Evolutionary conservation across 495 filamentous ascomycete genomes (phyloP).

Genomic region (Aeminium ludgeri): DNA sequence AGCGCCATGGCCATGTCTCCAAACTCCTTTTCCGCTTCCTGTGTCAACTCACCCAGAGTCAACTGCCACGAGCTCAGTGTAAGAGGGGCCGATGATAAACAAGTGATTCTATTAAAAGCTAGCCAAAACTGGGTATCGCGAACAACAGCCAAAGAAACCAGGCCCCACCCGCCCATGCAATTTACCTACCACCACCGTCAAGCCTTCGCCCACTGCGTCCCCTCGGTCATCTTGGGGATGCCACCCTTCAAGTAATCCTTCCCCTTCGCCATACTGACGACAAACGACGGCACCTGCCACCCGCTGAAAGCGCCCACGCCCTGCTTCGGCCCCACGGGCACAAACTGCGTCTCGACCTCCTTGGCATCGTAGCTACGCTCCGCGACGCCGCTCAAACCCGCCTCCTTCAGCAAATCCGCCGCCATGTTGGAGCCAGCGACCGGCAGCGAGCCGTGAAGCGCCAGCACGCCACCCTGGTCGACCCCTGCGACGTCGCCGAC

Average conservation of each 20-base stretch:
- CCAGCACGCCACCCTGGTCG: slow-evolving; percentile 24
- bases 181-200: no score
- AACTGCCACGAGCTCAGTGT: no score
- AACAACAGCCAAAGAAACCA: no score
- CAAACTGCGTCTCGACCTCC: slow-evolving; percentile 26
- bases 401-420: slow-evolving; percentile 20
- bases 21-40: no score
- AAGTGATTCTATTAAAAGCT: no score
- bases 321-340: slow-evolving; percentile 36
- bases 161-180: no score
- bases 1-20: no score
- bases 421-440: slow-evolving; percentile 31
- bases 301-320: slow-evolving; percentile 42
- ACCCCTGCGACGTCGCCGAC: slow-evolving; percentile 28
- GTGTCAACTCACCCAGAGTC: no score
- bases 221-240: slow-evolving; percentile 2
- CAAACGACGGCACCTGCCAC: slow-evolving; percentile 33
- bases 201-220: slow-evolving; percentile 6
- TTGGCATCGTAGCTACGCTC: slow-evolving; percentile 22
- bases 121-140: no score
- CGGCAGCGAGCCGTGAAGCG: slow-evolving; percentile 27
- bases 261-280: slow-evolving; percentile 45
- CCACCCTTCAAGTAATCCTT: slow-evolving; percentile 37
- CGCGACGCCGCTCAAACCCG: slow-evolving; percentile 5
- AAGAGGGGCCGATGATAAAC: no score